phyloP scores from a whole-genome alignment of 2,329 filamentous ascomycete genomes.

The Diaporthe helianthi region DNA sequence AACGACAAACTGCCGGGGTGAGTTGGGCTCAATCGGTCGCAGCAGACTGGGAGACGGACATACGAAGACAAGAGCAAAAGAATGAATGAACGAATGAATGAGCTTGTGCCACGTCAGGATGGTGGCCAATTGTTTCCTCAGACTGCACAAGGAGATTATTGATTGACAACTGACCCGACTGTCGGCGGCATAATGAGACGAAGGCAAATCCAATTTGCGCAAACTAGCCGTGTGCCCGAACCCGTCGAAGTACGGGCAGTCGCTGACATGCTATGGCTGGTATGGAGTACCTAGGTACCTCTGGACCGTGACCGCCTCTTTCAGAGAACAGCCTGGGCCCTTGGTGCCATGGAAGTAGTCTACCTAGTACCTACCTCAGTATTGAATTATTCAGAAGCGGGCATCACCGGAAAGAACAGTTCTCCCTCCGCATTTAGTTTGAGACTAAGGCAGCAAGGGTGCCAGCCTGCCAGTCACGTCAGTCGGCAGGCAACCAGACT shows the following conservation, averaged over 20 bases:
- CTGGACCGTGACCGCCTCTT: constrained; percentile 16
- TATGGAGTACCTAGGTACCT: neutral
- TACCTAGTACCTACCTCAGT: too few relatives aligned
- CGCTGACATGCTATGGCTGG: neutral
- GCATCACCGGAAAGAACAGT: neutral
- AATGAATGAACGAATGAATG: constrained; percentile 20
- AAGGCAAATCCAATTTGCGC: constrained; percentile 23
- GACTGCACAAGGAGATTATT: constrained; percentile 11
- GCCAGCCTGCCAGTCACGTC: neutral
- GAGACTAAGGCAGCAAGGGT: neutral
- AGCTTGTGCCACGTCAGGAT: constrained; percentile 28
- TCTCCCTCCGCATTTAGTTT: neutral
- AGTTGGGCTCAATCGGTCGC: constrained; percentile 18
- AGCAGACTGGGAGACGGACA: neutral
- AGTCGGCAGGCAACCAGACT: constrained; percentile 3
- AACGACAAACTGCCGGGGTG: neutral
- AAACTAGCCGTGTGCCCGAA: constrained; percentile 11
- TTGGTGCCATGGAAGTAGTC: neutral
- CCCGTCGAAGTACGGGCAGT: too few relatives aligned
- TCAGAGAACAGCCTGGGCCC: neutral
- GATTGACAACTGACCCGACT: constrained; percentile 16
- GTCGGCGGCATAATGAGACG: constrained; percentile 16
- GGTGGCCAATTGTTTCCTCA: neutral
- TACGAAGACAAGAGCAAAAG: neutral
- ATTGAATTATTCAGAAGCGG: neutral